phyloP scores from a whole-genome alignment of 257 asterid genomes.

The Thymus quinquecostatus region DNA sequence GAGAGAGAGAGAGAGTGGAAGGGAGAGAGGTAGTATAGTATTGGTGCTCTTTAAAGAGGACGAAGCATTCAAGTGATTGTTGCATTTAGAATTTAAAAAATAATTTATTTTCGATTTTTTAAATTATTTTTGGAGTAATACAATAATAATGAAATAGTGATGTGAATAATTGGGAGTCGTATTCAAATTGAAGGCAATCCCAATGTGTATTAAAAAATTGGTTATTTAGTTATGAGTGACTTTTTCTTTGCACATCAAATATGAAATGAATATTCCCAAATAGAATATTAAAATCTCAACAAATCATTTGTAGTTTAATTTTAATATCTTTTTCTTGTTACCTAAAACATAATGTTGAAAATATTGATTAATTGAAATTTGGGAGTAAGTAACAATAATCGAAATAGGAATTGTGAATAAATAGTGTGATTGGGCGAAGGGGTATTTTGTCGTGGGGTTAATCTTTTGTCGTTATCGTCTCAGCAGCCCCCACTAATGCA shows the following conservation, averaged over 20 bases:
- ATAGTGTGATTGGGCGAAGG: not conserved
- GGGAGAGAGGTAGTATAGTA: not conserved
- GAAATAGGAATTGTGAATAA: not conserved
- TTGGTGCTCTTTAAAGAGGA: conserved; percentile 35
- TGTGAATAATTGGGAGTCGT: conserved; percentile 28
- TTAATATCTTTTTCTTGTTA: not conserved
- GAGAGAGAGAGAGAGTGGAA: not conserved
- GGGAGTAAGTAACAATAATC: not conserved
- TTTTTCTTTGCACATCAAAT: conserved; percentile 7
- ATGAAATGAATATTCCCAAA: conserved; percentile 24
- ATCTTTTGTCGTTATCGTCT: conserved; percentile 23
- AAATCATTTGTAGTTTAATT: not conserved
- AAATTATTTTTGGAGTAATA: conserved; percentile 37
- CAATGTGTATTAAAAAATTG: conserved; percentile 13
- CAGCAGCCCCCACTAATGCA: not conserved
- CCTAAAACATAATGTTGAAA: no score
- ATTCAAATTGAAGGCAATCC: conserved; percentile 40
- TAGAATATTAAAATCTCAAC: not conserved
- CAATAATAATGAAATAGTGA: conserved; percentile 29
- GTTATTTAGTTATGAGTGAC: conserved; percentile 7
- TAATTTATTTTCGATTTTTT: conserved; percentile 27
- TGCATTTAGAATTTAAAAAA: conserved; percentile 25
- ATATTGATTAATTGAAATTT: no score
- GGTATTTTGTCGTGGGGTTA: not conserved
- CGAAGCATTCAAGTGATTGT: conserved; percentile 28